These are phyloP conservation scores for Alternaria hordeiaustralica DNA, from an alignment of 2,329 filamentous ascomycete genomes.

Conservation along the genomic window DNA sequence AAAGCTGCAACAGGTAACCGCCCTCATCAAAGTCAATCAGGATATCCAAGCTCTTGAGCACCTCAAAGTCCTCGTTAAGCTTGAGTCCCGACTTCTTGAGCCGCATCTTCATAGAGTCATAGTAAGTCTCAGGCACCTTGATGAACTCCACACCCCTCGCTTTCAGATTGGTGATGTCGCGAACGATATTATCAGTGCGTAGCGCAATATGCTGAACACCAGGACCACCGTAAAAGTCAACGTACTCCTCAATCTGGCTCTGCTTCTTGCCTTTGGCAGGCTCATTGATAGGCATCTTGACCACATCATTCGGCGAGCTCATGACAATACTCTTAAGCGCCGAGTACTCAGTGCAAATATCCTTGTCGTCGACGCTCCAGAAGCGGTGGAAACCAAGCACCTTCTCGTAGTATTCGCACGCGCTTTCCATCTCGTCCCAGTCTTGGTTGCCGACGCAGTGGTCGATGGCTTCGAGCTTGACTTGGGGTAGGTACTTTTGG, in stretches of 20 bases:
- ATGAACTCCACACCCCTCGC: constrained; percentile 95
- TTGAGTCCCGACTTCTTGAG: constrained; percentile 67
- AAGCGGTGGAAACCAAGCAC: constrained; percentile 94
- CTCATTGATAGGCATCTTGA: constrained; percentile 99
- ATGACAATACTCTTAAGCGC: constrained; percentile 90
- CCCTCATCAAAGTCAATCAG: constrained; percentile 94
- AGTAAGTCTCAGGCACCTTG: constrained; percentile 85
- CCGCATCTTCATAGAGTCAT: constrained; percentile 75
- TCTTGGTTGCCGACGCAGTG: constrained; percentile 98
- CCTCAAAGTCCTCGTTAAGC: constrained; percentile 80
- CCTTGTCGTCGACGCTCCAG: constrained; percentile 93
- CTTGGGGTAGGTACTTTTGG: constrained; percentile 62
- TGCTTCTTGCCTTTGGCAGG: constrained; percentile 88
- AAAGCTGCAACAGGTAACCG: constrained; percentile 76
- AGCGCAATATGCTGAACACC: constrained; percentile 95
- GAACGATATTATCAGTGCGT: constrained; percentile 79
- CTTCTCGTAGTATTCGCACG: constrained; percentile 78
- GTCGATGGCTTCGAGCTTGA: constrained; percentile 78
- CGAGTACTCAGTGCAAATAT: constrained; percentile 92
- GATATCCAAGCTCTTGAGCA: constrained; percentile 78
- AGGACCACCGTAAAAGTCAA: constrained; percentile 86
- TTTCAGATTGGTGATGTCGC: constrained; percentile 76
- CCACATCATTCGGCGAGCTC: constrained; percentile 80
- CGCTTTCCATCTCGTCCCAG: constrained; percentile 83
- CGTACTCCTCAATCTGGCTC: constrained; percentile 87